Percentiles rank a stretch among this genome's conserved stretches.
These are phyloP conservation scores for Rubia peregrina DNA, from an alignment of 305 asterid genomes.

Conservation along the genomic window DNA sequence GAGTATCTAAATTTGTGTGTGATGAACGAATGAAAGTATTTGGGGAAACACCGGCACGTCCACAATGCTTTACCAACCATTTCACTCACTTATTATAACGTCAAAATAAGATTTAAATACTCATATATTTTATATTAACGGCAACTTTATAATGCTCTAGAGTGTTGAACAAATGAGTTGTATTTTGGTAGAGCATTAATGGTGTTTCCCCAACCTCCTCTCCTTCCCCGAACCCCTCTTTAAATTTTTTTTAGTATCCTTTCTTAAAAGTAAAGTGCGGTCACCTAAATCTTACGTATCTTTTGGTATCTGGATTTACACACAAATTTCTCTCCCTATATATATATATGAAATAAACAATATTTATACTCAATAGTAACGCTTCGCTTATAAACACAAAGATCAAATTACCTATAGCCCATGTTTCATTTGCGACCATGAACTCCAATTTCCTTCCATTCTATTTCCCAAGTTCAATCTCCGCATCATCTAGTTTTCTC, in stretches of 20 bases:
- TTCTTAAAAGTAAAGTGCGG: background rate
- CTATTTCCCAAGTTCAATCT: background rate
- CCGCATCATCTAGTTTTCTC: background rate
- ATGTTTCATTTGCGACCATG: background rate
- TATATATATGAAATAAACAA: background rate
- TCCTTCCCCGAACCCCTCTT: background rate
- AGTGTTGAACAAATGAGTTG: background rate
- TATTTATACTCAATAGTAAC: background rate
- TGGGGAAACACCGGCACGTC: background rate
- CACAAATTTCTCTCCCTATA: background rate
- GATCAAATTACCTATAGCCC: background rate
- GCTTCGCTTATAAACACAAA: background rate
- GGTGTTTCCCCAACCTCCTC: background rate
- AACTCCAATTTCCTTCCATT: background rate
- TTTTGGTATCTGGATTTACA: no score
- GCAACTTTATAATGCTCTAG: background rate
- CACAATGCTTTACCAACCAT: background rate
- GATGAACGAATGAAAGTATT: conserved; percentile 1
- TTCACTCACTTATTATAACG: background rate
- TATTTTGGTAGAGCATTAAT: background rate
- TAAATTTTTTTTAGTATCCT: background rate
- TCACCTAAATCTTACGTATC: background rate
- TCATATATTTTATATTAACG: background rate
- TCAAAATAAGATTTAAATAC: background rate
- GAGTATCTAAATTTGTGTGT: background rate